Base-by-base conservation (phyloP, 345 rosid species). In the Excoecaria agallocha region DNA sequence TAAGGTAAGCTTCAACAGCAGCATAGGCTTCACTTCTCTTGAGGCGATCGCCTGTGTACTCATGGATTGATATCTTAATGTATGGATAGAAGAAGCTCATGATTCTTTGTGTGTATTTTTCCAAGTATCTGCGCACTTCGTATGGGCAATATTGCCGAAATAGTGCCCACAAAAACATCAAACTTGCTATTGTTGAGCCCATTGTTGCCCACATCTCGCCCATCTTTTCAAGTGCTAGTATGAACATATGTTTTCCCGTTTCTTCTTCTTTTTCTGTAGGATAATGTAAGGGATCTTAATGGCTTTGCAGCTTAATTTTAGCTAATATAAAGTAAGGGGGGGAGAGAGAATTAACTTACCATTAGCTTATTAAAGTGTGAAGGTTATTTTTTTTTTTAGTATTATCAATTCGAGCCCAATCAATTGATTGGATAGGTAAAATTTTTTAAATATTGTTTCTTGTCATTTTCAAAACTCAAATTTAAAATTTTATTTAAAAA, bases 91-190 rank as follows among this genome's bases (percentile, higher is more conserved):
- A 72, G 59, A 74, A 79, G 55, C 76, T 41, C 80, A 63, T 63
- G 77, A 85, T 46, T 60, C 77, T 60, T 62, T 79, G 79, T 0
- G 83, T 71, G 30, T 83, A 69, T 58, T 79, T 86, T 73, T 81
- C 86, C 3, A 88, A 41, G 82, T 68, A 77, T 12, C 83, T 75
- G 2, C 87, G 82, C 41, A 88, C 70, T 68, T 86, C 86, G 69
- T 84, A 82, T 0, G 94, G 94, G 79, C 88, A 87, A 63, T 83
- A 89, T 20, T 86, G 89, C 20, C 68, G 66, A 60, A 86, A 2
- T 12, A 89, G 77, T 3, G 90, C 90, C 88, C 87, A 87, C 3
- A 81, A 3, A 86, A 87, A 89, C 88, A 86, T 85, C 76, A 86
- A 56, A 73, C 89, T 86, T 24, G 89, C 91, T 2, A 86, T 70